Evolutionary conservation across 495 filamentous ascomycete genomes (phyloP).

Genomic region (Xylaria scruposa): DNA sequence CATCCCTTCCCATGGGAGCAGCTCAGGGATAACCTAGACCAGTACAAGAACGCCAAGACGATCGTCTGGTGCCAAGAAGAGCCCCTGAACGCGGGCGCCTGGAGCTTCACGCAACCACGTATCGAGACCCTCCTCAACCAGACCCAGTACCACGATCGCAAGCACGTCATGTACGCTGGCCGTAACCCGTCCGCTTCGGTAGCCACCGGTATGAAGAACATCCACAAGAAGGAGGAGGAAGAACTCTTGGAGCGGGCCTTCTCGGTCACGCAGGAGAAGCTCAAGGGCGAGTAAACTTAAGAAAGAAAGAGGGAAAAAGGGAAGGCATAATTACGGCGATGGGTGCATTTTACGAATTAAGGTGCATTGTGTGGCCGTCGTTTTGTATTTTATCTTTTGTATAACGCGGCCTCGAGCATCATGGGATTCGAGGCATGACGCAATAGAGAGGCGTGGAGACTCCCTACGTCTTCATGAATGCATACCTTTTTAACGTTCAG

Average conservation of each 20-base stretch:
- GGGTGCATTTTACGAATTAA: conserved; percentile 27
- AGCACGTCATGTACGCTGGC: conserved; percentile 97
- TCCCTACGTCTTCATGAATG: conserved; percentile 8
- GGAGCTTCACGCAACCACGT: conserved; percentile 93
- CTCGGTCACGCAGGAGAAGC: conserved; percentile 66
- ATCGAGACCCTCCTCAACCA: conserved; percentile 94
- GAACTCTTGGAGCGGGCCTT: conserved; percentile 82
- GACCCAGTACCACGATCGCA: conserved; percentile 86
- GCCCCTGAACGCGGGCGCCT: conserved; percentile 93
- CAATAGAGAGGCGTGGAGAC: conserved; percentile 31
- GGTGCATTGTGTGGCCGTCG: conserved; percentile 17
- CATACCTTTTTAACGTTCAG: conserved; percentile 34
- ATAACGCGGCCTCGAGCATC: conserved; percentile 34
- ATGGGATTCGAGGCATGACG: conserved; percentile 30
- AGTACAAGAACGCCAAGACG: conserved; percentile 93
- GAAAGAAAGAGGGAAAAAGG: background rate
- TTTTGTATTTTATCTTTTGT: conserved; percentile 41
- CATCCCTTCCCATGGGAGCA: conserved; percentile 99
- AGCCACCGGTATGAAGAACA: conserved; percentile 88
- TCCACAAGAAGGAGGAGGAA: conserved; percentile 92
- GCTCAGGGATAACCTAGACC: conserved; percentile 92
- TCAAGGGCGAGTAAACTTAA: conserved; percentile 69
- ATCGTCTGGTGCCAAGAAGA: conserved; percentile 98
- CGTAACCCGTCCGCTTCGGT: conserved; percentile 88
- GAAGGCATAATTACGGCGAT: background rate